phyloP scores from a whole-genome alignment of 164 flowering plant genomes.

The Aristolochia fimbriata region DNA sequence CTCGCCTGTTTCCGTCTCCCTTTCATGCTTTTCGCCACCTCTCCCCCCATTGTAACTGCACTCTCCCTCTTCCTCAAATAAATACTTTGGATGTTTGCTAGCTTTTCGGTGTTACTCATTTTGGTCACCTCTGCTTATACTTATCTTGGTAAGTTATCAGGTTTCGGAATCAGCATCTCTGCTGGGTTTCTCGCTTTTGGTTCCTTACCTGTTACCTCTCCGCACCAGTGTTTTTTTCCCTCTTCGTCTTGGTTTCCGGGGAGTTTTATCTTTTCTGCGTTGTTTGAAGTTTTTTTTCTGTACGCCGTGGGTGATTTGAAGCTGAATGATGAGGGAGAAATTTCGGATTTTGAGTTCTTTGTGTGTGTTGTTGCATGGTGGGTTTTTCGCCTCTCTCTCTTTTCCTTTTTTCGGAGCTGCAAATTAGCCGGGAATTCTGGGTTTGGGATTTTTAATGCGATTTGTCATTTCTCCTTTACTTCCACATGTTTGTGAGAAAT shows the following conservation, averaged over 20 bases:
- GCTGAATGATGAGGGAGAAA: slow-evolving; percentile 3
- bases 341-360: background rate
- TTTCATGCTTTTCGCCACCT: too few relatives aligned
- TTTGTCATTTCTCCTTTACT: background rate
- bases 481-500: background rate
- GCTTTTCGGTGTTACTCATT: too few relatives aligned
- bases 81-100: too few relatives aligned
- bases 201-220: background rate
- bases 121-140: too few relatives aligned
- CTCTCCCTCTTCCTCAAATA: too few relatives aligned
- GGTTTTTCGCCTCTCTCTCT: background rate
- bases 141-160: background rate
- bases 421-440: slow-evolving; percentile 1
- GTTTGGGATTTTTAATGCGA: background rate
- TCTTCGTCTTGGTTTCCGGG: background rate
- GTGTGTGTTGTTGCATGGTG: background rate
- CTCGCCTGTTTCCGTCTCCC: slow-evolving; percentile 8
- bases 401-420: slow-evolving; percentile 3
- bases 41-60: too few relatives aligned
- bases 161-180: background rate
- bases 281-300: too few relatives aligned
- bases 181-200: slow-evolving; percentile 6
- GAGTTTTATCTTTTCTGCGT: too few relatives aligned
- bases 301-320: background rate
- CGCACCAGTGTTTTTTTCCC: background rate